A percentile compares a stretch with the other conserved stretches of the same genome.
Evolutionary conservation across 495 filamentous ascomycete genomes (phyloP).

Genomic region (Podospora pseudoanserina): DNA sequence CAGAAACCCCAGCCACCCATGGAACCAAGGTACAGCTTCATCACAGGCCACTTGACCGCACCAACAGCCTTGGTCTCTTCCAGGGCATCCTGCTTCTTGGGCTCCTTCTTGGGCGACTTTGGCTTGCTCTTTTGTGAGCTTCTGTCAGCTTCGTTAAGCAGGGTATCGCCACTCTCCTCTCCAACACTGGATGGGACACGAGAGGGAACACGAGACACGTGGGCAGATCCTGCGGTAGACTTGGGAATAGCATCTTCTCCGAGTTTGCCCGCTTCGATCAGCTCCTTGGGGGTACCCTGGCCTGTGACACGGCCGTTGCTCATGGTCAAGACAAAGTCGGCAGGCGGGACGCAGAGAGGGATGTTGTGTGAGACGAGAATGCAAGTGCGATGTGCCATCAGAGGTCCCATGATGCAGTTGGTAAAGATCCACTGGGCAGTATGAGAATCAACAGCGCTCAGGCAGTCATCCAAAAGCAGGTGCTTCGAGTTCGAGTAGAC

Average conservation of each 20-base stretch:
- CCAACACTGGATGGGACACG: slow-evolving; percentile 67
- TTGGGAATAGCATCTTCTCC: slow-evolving; percentile 69
- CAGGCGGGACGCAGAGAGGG: slow-evolving; percentile 71
- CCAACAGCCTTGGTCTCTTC: slow-evolving; percentile 76
- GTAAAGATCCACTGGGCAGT: slow-evolving; percentile 98
- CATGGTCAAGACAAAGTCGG: slow-evolving; percentile 76
- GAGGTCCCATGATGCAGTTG: slow-evolving; percentile 80
- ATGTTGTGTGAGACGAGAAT: slow-evolving; percentile 97
- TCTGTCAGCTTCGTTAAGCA: slow-evolving; percentile 42
- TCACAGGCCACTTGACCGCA: slow-evolving; percentile 79
- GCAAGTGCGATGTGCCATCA: slow-evolving; percentile 88
- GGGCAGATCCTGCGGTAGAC: slow-evolving; percentile 63
- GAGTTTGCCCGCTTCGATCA: slow-evolving; percentile 79
- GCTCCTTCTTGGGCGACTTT: slow-evolving; percentile 42
- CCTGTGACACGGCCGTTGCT: slow-evolving; percentile 77
- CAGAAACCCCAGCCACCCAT: slow-evolving; percentile 98
- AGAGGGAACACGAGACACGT: slow-evolving; percentile 65
- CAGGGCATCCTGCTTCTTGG: slow-evolving; percentile 50
- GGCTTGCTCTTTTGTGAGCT: slow-evolving; percentile 31
- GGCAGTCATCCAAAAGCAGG: slow-evolving; percentile 88
- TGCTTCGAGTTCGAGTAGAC: slow-evolving; percentile 90
- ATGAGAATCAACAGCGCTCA: slow-evolving; percentile 98
- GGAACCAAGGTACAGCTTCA: slow-evolving; percentile 74
- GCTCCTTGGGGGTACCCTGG: slow-evolving; percentile 71
- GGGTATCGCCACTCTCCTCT: slow-evolving; percentile 47